phyloP scores from a whole-genome alignment of 768 basidiomycete species.

The Calocybe gangraenosa region DNA sequence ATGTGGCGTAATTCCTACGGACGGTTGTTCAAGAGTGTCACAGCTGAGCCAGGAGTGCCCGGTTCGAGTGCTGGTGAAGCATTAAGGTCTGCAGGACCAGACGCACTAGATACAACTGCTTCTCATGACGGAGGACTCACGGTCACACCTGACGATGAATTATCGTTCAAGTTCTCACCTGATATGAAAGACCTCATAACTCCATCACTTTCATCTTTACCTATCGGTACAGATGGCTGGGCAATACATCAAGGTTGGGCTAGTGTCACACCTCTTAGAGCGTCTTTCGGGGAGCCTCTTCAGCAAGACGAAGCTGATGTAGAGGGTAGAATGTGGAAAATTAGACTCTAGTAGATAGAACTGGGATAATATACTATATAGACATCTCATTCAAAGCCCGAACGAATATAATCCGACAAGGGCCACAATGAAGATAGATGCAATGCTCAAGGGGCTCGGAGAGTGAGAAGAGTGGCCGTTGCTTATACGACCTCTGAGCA shows the following conservation, averaged over 20 bases:
- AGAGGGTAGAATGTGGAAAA: slow-evolving; percentile 48
- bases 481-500: slow-evolving; percentile 33
- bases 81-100: slow-evolving; percentile 38
- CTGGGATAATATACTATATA: neutral
- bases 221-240: slow-evolving; percentile 80
- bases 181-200: slow-evolving; percentile 66
- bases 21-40: slow-evolving; percentile 62
- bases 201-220: slow-evolving; percentile 54
- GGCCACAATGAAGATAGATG: neutral
- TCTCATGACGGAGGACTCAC: neutral
- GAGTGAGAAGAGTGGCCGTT: slow-evolving; percentile 3
- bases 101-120: slow-evolving; percentile 25
- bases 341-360: slow-evolving; percentile 46
- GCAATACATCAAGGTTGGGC: slow-evolving; percentile 66
- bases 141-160: slow-evolving; percentile 21
- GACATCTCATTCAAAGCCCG: neutral
- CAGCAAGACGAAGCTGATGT: slow-evolving; percentile 21
- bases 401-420: neutral
- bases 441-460: neutral
- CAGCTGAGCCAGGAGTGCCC: slow-evolving; percentile 11
- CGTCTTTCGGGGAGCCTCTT: slow-evolving; percentile 67
- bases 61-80: slow-evolving; percentile 17
- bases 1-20: slow-evolving; percentile 88
- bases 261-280: slow-evolving; percentile 75
- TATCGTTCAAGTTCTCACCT: slow-evolving; percentile 71